Base-by-base conservation (phyloP, 371 early-diverging fungal species). In the Gilbertella persicaria region DNA sequence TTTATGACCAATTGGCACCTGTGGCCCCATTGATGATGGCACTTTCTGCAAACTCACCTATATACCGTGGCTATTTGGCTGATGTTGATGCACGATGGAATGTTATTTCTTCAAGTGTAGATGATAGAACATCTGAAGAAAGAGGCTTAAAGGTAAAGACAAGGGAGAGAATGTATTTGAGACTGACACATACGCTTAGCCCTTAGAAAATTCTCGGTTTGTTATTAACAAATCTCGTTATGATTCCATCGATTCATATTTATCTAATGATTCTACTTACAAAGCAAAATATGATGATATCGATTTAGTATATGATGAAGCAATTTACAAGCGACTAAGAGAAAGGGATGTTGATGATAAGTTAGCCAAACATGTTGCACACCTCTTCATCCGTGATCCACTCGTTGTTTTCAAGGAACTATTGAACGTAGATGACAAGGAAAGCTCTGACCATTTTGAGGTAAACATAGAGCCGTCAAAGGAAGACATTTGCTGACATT, bases 31-130 rank as follows among this genome's bases (percentile, higher is more conserved):
- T 99, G 50, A 92, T 99, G 90, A 79, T 98, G 73, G 93, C 99
- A 23, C 71, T 99, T 47, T 91, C 98, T 2, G 97, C 97, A 0
- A 95, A 94, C 16, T 86, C 97, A 10, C 99, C 99, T 23, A 88
- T 96, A 38, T 97, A 87, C 71, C 84, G 96, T 37, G 99, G 99
- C 26, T 92, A 92, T 67, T 70, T 99, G 54, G 89, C 96, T 17
- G 96, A 99, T 66, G 96, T 95, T 1, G 99, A 99, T 64, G 94
- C 97, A 67, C 76, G 99, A 57, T 99, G 99, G 99, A 91, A 97
- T 61, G 94, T 98, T 23, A 94, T 99, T 67, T 82, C 95, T 26
- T 87, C 85, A 5, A 85, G 90, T 42, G 99, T 98, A 8, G 99
- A 99, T 71, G 98, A 98, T 70, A 81, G 99, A 53, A 97, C 95